phyloP scores from a whole-genome alignment of 768 basidiomycete species.

The Agrocybe praecox region DNA sequence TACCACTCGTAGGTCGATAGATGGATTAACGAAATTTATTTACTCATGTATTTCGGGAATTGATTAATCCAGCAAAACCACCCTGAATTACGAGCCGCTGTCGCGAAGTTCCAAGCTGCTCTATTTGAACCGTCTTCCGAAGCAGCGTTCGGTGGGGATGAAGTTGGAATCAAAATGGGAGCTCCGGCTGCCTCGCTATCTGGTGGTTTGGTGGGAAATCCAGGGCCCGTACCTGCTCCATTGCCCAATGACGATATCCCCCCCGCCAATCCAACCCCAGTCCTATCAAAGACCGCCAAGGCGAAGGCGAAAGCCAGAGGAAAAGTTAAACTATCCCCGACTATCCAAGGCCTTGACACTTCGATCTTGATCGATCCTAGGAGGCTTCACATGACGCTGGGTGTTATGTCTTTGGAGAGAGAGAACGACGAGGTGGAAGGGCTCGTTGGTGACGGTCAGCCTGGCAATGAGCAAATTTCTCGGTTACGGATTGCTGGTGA shows the following conservation, averaged over 20 bases:
- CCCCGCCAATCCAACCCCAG: too few relatives aligned
- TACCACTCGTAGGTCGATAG: too few relatives aligned
- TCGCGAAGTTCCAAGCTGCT: slow-evolving; percentile 39
- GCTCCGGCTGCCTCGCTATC: too few relatives aligned
- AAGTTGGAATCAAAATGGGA: too few relatives aligned
- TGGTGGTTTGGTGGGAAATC: too few relatives aligned
- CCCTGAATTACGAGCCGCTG: slow-evolving; percentile 30
- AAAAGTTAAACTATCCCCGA: slow-evolving; percentile 19
- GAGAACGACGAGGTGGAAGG: too few relatives aligned
- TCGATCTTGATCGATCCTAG: slow-evolving; percentile 59
- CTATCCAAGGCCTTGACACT: slow-evolving; percentile 56
- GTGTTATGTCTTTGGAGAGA: slow-evolving; percentile 65
- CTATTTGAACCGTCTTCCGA: slow-evolving; percentile 33
- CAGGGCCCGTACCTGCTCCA: too few relatives aligned
- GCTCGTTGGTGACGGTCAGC: neutral
- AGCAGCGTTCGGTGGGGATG: neutral
- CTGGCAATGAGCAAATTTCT: neutral
- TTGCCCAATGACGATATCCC: neutral
- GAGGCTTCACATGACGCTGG: slow-evolving; percentile 74
- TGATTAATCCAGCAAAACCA: slow-evolving; percentile 33
- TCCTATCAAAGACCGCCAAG: neutral
- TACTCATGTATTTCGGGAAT: too few relatives aligned
- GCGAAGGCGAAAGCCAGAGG: neutral
- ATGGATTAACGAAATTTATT: neutral
- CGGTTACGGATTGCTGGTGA: neutral